phyloP scores from a whole-genome alignment of 2,329 filamentous ascomycete genomes.

The Podosphaera fusca region DNA sequence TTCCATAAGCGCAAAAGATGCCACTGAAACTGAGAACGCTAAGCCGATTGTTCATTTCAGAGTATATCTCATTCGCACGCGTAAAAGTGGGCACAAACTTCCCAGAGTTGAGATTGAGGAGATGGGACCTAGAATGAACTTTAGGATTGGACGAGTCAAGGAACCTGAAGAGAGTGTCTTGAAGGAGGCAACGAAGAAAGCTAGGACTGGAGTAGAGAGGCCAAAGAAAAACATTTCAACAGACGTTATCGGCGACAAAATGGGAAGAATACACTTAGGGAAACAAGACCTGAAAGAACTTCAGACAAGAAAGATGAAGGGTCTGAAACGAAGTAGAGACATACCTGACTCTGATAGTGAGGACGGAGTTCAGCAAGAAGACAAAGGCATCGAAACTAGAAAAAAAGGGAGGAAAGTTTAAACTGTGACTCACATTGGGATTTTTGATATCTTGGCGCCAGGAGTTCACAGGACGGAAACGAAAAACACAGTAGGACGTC shows the following conservation, averaged over 20 bases:
- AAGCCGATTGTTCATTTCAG: constrained; percentile 43
- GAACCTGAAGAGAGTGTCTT: constrained; percentile 56
- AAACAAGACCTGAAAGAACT: constrained; percentile 70
- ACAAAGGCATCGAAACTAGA: constrained; percentile 23
- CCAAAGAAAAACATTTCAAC: constrained; percentile 94
- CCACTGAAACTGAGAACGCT: constrained; percentile 20
- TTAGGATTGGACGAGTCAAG: constrained; percentile 57
- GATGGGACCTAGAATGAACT: constrained; percentile 85
- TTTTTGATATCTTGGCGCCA: too few species aligned
- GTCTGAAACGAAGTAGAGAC: constrained; percentile 62
- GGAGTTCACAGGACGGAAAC: not conserved
- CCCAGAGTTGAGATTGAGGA: constrained; percentile 86
- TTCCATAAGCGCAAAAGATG: constrained; percentile 54
- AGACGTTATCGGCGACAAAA: constrained; percentile 84
- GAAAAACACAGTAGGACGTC: too few species aligned
- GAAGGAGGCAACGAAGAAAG: constrained; percentile 80
- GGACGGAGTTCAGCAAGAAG: constrained; percentile 15
- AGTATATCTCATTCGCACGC: constrained; percentile 68
- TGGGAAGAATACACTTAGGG: constrained; percentile 76
- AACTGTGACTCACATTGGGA: not conserved
- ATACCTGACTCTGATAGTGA: constrained; percentile 30
- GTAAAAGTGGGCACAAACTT: constrained; percentile 65
- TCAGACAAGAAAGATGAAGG: constrained; percentile 99
- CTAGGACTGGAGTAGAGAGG: constrained; percentile 49
- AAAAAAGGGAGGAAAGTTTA: constrained; percentile 11